Evolutionary conservation across 2,329 filamentous ascomycete species (phyloP).

Genomic region (Sordariomycetes sp.): DNA sequence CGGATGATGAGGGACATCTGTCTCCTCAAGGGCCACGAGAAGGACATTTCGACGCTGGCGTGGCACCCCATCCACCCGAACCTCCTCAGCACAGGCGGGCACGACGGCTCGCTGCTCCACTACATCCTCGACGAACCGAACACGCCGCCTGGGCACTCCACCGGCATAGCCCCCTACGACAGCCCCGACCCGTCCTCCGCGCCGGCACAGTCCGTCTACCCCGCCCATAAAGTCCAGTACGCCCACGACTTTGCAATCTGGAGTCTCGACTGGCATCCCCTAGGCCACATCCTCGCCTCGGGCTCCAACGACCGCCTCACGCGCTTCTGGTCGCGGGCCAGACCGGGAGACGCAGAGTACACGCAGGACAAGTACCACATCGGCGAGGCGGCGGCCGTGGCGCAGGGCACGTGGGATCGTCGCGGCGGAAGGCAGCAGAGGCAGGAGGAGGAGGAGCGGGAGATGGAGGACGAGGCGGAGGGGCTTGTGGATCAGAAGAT

Average conservation of each 20-base stretch:
- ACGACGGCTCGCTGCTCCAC: constrained; percentile 81
- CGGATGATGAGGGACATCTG: constrained; percentile 98
- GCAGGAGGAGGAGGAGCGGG: constrained; percentile 87
- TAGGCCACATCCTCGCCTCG: constrained; percentile 88
- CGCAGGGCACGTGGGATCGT: constrained; percentile 86
- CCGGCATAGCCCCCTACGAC: constrained; percentile 73
- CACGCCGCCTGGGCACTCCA: constrained; percentile 57
- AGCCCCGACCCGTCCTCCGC: constrained; percentile 66
- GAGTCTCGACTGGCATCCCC: constrained; percentile 95
- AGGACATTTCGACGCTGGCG: constrained; percentile 81
- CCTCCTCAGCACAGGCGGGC: constrained; percentile 78
- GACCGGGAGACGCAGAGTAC: constrained; percentile 76
- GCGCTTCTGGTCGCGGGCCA: constrained; percentile 85
- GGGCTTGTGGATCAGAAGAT: constrained; percentile 85
- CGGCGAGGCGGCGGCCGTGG: constrained; percentile 82
- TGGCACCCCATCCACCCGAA: constrained; percentile 93
- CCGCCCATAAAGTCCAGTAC: constrained; percentile 73
- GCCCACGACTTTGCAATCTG: constrained; percentile 94
- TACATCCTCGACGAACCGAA: constrained; percentile 96
- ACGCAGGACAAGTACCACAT: constrained; percentile 92
- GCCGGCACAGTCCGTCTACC: constrained; percentile 80
- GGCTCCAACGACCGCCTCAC: constrained; percentile 95
- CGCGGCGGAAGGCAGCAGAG: constrained; percentile 65
- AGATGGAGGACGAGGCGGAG: constrained; percentile 85
- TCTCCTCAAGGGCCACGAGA: constrained; percentile 85